Evolutionary conservation across 768 basidiomycete genomes (phyloP).

Genomic region (Clathrus columnatus): DNA sequence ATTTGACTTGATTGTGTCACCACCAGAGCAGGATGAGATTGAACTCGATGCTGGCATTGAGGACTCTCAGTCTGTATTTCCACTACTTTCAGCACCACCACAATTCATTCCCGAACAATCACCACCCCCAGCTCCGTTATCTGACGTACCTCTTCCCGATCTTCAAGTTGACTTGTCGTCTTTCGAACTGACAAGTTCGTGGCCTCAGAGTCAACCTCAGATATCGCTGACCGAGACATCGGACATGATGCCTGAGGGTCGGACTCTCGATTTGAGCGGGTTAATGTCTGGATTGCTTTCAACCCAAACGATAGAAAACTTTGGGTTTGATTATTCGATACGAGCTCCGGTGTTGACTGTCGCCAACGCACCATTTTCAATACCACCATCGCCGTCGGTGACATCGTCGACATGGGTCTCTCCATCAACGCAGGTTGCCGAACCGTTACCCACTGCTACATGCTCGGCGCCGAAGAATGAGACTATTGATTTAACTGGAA

Average conservation of each 20-base stretch:
- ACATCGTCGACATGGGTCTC: background rate
- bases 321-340: background rate
- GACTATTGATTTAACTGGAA: background rate
- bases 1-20: background rate
- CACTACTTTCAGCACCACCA: background rate
- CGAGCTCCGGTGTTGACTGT: background rate
- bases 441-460: background rate
- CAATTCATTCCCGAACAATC: too few relatives aligned
- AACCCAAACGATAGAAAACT: background rate
- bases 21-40: background rate
- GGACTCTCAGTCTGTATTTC: background rate
- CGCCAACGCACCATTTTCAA: background rate
- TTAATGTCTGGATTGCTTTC: conserved; percentile 3
- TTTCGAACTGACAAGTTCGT: background rate
- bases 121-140: background rate
- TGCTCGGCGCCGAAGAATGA: background rate
- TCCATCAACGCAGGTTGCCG: background rate
- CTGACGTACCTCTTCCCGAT: too few relatives aligned
- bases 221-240: background rate
- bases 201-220: background rate
- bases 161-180: background rate
- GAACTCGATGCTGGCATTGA: background rate
- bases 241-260: background rate
- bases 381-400: background rate
- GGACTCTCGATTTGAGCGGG: background rate